phyloP scores from a whole-genome alignment of 306 rosid genomes.

The Betula pendula region DNA sequence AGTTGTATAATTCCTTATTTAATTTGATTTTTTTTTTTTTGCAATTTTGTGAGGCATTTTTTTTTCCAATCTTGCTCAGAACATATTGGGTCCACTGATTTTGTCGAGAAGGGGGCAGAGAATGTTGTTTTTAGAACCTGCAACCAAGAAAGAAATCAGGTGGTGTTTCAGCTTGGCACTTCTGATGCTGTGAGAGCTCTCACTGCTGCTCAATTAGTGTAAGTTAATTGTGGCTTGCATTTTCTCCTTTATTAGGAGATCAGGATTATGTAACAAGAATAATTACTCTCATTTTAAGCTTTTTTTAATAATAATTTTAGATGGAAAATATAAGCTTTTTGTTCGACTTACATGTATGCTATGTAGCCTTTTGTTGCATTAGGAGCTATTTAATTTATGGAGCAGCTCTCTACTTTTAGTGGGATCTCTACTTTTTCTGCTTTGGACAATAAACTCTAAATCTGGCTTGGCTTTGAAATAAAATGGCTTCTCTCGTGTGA shows the following conservation, averaged over 20 bases:
- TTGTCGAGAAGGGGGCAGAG: conserved; percentile 80
- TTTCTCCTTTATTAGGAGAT: conserved; percentile 18
- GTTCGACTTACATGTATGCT: neutral
- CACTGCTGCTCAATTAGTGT: conserved; percentile 79
- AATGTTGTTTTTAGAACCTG: conserved; percentile 87
- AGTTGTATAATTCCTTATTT: neutral
- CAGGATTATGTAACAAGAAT: conserved; percentile 14
- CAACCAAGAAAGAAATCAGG: conserved; percentile 60
- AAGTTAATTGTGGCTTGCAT: conserved; percentile 35
- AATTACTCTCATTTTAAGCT: neutral
- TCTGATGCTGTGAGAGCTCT: conserved; percentile 84
- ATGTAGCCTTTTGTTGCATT: neutral
- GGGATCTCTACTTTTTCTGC: neutral
- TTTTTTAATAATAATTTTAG: neutral
- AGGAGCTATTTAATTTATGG: neutral
- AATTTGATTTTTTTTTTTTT: conserved; percentile 10
- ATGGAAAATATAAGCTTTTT: neutral
- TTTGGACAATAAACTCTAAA: neutral
- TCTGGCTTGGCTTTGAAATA: neutral
- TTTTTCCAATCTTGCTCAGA: conserved; percentile 35
- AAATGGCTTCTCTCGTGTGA: neutral
- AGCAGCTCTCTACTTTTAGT: neutral
- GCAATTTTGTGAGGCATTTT: conserved; percentile 8
- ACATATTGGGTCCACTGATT: conserved; percentile 60
- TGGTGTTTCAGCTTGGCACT: conserved; percentile 90